phyloP scores from a whole-genome alignment of 495 filamentous ascomycete genomes.

The Penicillium odoratum region DNA sequence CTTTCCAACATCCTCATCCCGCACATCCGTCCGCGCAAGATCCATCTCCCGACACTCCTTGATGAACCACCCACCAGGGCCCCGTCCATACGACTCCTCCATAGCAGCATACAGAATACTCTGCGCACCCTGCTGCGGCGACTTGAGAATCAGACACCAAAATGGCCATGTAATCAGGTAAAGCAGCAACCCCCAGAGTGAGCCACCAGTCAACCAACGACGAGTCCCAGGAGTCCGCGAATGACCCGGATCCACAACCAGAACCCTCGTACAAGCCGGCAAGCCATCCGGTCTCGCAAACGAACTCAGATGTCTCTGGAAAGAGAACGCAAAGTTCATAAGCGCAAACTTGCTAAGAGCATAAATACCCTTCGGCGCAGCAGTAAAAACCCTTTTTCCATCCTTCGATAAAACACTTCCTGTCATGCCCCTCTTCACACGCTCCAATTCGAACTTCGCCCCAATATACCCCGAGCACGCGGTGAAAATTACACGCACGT shows the following conservation, averaged over 20 bases:
- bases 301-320: slow-evolving; percentile 81
- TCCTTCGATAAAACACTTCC: slow-evolving; percentile 29
- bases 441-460: slow-evolving; percentile 59
- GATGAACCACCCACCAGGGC: slow-evolving; percentile 68
- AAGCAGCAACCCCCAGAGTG: slow-evolving; percentile 73
- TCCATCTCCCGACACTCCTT: slow-evolving; percentile 85
- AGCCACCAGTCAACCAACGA: slow-evolving; percentile 81
- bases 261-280: slow-evolving; percentile 74
- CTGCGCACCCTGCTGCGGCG: slow-evolving; percentile 77
- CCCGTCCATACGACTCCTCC: slow-evolving; percentile 67
- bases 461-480: slow-evolving; percentile 85
- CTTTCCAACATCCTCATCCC: slow-evolving; percentile 74
- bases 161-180: slow-evolving; percentile 79
- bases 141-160: slow-evolving; percentile 88
- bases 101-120: slow-evolving; percentile 82
- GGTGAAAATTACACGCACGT: slow-evolving; percentile 83
- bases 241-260: slow-evolving; percentile 84
- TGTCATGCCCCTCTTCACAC: slow-evolving; percentile 26
- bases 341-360: slow-evolving; percentile 85
- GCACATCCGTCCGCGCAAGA: slow-evolving; percentile 69
- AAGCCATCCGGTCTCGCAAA: slow-evolving; percentile 80
- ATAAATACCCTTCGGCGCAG: slow-evolving; percentile 52
- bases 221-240: slow-evolving; percentile 82
- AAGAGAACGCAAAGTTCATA: slow-evolving; percentile 82
- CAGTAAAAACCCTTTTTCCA: slow-evolving; percentile 14